A percentile compares a stretch with the other conserved stretches of the same genome.
These are phyloP conservation scores for Zelopaecilomyces penicillatus DNA, from an alignment of 2,329 filamentous ascomycete genomes.

Conservation along the genomic window DNA sequence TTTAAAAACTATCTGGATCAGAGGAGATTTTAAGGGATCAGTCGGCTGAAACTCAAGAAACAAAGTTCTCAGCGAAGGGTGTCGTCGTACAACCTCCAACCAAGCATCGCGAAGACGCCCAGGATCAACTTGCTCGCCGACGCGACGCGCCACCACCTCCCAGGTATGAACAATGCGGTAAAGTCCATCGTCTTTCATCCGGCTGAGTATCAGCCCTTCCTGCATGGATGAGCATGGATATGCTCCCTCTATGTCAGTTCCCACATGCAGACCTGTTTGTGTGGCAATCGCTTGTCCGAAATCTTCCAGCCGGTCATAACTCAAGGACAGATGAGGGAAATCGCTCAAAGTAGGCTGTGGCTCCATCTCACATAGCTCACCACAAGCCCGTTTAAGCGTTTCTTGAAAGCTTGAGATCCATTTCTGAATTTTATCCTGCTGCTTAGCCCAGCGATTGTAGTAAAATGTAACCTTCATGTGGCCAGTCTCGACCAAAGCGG, in stretches of 20 bases:
- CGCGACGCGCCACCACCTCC: background rate
- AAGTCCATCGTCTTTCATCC: background rate
- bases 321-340: conserved; percentile 7
- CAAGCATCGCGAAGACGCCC: conserved; percentile 3
- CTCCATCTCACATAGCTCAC: background rate
- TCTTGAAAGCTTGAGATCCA: background rate
- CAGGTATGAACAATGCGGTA: background rate
- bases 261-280: background rate
- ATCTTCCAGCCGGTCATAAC: background rate
- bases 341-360: conserved; percentile 10
- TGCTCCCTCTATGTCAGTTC: conserved; percentile 2
- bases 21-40: background rate
- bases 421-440: background rate
- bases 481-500: background rate
- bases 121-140: background rate
- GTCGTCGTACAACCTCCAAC: conserved; percentile 1
- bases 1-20: background rate
- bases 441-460: background rate
- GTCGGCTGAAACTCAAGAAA: background rate
- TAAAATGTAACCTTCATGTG: background rate
- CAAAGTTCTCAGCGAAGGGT: conserved; percentile 7
- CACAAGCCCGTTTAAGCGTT: background rate
- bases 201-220: conserved; percentile 3
- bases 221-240: conserved; percentile 10
- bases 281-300: background rate